These are phyloP conservation scores for Geotrichum fermentans DNA, from an alignment of 1,139 yeast species.

Conservation along the genomic window DNA sequence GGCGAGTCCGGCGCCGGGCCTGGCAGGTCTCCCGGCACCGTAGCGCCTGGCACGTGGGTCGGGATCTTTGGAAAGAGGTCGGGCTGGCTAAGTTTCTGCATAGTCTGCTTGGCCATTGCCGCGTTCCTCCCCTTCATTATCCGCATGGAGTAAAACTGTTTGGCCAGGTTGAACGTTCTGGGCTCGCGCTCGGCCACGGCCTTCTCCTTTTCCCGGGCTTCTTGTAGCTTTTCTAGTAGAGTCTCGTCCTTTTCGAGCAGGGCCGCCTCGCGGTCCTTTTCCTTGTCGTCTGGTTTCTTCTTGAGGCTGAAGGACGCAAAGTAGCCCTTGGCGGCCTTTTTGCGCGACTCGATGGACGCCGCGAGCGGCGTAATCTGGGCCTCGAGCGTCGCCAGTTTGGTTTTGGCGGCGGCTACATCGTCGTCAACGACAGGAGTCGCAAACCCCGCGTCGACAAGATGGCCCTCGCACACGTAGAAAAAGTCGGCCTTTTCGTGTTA, in stretches of 20 bases:
- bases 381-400: slow-evolving; percentile 41
- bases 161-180: slow-evolving; percentile 48
- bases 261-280: slow-evolving; percentile 22
- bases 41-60: slow-evolving; percentile 26
- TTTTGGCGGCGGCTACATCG: slow-evolving; percentile 45
- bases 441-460: slow-evolving; percentile 57
- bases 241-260: slow-evolving; percentile 22
- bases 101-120: slow-evolving; percentile 40
- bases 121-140: slow-evolving; percentile 43
- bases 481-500: slow-evolving; percentile 45
- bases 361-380: slow-evolving; percentile 42
- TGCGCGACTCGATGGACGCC: slow-evolving; percentile 15
- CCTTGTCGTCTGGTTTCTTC: slow-evolving; percentile 26
- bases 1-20: no score
- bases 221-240: slow-evolving; percentile 25
- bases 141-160: slow-evolving; percentile 51
- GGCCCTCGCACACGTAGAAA: slow-evolving; percentile 65
- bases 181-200: slow-evolving; percentile 39
- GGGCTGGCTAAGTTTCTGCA: slow-evolving; percentile 43
- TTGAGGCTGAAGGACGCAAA: slow-evolving; percentile 7
- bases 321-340: slow-evolving; percentile 15
- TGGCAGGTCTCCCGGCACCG: no score
- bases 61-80: slow-evolving; percentile 59
- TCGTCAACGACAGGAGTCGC: slow-evolving; percentile 50
- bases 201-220: slow-evolving; percentile 21